Base-by-base conservation (phyloP, 2,329 filamentous ascomycete species). In the Penicillium brasilianum region DNA sequence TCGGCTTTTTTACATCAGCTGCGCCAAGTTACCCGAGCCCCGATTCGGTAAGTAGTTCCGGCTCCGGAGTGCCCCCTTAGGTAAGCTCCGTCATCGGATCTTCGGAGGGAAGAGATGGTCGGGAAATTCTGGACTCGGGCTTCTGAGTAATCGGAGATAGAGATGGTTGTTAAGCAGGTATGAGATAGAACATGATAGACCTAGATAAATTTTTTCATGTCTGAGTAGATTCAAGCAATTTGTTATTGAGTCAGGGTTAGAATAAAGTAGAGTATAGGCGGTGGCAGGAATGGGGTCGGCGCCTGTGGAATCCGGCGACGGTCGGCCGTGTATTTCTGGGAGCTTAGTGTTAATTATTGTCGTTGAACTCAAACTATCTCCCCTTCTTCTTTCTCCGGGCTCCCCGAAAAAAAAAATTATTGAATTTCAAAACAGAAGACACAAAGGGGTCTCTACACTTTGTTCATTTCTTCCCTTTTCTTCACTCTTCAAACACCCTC, bases 31-130 rank as follows among this genome's bases (percentile, higher is more conserved):
- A 2, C 30, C 25, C 50, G 36, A 25, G 20, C 7, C 50, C 50
- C 34, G 36, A 53, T 53, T 18, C 44, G 52, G 52, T 54, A 54
- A 54, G 52, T 54, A 44, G 13, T 41, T 46, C 51, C 44, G 55
- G 55, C 51, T 50, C 57, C 49, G 49, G 34, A 6, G 54, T 57
- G n/a, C 58, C 54, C 16, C 0, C 13, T 61, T 62, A 58, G 16
- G 18, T 61, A 65, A 66, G 37, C 64, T 66, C 64, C 64, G 64
- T 66, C 56, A 66, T 66, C 64, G 64, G 64, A 66, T 64, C 37
- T 36, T 57, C 28, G 49, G 44, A 37, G 25, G n/a, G 30, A 16
- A n/a, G n/a, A 25, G 49, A 37, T 36, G 25, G 44, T 54, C 46
- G 28, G 48, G 46, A 8, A 16, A 49, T 41, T 56, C 55, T 60